Evolutionary conservation across 1,139 yeast species (phyloP), one percentile per base, ranked within the genome.

Genomic region (Pichiaceae sp.): DNA sequence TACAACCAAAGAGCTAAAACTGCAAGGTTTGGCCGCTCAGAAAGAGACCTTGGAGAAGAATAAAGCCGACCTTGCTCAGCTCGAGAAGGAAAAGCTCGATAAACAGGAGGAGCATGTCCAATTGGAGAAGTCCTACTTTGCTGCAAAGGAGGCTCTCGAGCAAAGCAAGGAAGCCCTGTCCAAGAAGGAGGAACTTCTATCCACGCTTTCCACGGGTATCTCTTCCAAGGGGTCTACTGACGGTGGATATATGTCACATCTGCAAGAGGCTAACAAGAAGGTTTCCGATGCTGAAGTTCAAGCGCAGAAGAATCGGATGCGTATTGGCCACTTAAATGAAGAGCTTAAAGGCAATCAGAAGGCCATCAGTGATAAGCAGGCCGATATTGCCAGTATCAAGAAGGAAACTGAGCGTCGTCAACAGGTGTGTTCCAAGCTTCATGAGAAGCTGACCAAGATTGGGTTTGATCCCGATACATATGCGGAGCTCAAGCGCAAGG

Each of bases 201-300:
- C 94, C 4, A 78, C 95, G 0, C 66, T 93, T 30, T 78, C 91
- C 1, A 89, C 97, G 0, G 98, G 98, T 49, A 78, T 91, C 12
- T 83, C 96, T 0, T 74, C 95, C 0, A 79, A 77, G 40, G 96
- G 95, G 35, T 69, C 78, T 0, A 68, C 80, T 2, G 84, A 83
- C 43, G 80, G 87, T 26, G 96, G 96, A 12, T 91, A 86, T 55
- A 67, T 73, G 39, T 71, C 79, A 3, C 95, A 87, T 50, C 62
- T 87, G 25, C 75, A 76, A 39, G 78, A 75, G 35, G 79, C 75
- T 3, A 81, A 83, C 45, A 70, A 70, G 26, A 66, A 64, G 33
- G 58, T 80, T 3, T 72, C 78, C 37, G 70, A 70, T 14, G 65
- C 78, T 2, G 68, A 70, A 31, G 75, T 82, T 1, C 54, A 65